These are phyloP conservation scores for Leccinum pellstonianum DNA, from an alignment of 768 basidiomycete genomes.

Conservation along the genomic window DNA sequence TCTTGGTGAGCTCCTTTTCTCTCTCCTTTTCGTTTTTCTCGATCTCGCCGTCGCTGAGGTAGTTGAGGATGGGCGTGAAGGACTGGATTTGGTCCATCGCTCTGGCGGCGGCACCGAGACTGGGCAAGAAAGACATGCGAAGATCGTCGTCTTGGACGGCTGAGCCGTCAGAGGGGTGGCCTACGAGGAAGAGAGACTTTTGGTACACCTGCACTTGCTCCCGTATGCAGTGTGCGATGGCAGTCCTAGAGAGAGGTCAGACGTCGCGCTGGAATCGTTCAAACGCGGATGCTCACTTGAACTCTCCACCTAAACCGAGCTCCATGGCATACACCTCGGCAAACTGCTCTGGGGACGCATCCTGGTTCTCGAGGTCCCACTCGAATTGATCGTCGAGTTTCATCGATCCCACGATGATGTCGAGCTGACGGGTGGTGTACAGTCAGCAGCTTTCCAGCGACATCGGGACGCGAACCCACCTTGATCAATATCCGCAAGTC, in stretches of 20 bases:
- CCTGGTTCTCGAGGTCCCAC: constrained; percentile 86
- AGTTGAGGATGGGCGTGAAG: constrained; percentile 88
- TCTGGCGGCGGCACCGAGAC: constrained; percentile 68
- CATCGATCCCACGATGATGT: constrained; percentile 90
- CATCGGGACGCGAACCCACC: constrained; percentile 45
- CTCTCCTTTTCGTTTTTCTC: constrained; percentile 88
- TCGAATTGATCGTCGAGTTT: constrained; percentile 97
- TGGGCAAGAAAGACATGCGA: constrained; percentile 82
- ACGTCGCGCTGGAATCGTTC: not conserved
- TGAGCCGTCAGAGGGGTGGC: constrained; percentile 80
- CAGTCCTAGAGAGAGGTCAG: constrained; percentile 60
- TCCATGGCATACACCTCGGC: constrained; percentile 85
- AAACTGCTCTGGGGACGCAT: constrained; percentile 88
- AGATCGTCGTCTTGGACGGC: constrained; percentile 87
- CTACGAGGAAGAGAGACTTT: constrained; percentile 87
- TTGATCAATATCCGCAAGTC: constrained; percentile 92
- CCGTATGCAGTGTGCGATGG: constrained; percentile 91
- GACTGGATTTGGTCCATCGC: constrained; percentile 72
- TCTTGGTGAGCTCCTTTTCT: constrained; percentile 88
- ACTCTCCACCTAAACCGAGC: constrained; percentile 88
- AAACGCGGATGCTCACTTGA: constrained; percentile 57
- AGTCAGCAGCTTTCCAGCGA: constrained; percentile 7
- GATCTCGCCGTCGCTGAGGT: constrained; percentile 85
- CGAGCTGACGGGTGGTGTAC: constrained; percentile 55
- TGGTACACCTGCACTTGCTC: constrained; percentile 93